A percentile compares a stretch with the other conserved stretches of the same genome.
These are phyloP conservation scores for Apiospora arundinis DNA, from an alignment of 2,329 filamentous ascomycete species.

Conservation along the genomic window DNA sequence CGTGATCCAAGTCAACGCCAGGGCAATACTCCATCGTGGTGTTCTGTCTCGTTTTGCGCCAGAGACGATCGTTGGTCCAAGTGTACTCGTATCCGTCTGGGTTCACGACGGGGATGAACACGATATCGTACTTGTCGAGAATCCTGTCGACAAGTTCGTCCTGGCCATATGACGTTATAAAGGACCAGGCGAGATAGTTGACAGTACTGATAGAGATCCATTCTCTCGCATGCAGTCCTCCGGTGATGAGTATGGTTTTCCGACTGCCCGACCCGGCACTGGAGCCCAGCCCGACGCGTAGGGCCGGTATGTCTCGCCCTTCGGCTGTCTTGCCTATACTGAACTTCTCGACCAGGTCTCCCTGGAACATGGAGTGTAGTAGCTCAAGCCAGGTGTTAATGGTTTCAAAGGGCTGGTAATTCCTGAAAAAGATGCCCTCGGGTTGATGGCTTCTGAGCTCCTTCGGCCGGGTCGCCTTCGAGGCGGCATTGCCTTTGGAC, in stretches of 20 bases:
- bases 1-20: conserved; percentile 87
- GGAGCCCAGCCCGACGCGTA: conserved; percentile 71
- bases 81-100: conserved; percentile 95
- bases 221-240: conserved; percentile 90
- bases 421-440: conserved; percentile 86
- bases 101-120: conserved; percentile 89
- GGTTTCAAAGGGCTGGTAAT: conserved; percentile 87
- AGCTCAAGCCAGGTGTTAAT: conserved; percentile 92
- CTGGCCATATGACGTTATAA: conserved; percentile 84
- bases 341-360: conserved; percentile 72
- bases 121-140: conserved; percentile 82
- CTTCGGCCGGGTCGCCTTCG: conserved; percentile 30
- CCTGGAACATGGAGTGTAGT: conserved; percentile 80
- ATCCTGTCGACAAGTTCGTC: conserved; percentile 74
- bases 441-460: conserved; percentile 42
- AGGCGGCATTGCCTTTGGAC: conserved; percentile 40
- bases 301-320: conserved; percentile 82
- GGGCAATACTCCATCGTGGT: conserved; percentile 84
- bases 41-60: conserved; percentile 91
- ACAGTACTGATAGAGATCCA: conserved; percentile 96
- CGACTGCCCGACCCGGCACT: conserved; percentile 53
- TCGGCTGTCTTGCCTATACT: conserved; percentile 87
- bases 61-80: conserved; percentile 89
- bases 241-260: conserved; percentile 82
- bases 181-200: conserved; percentile 86